A percentile compares a stretch with the other conserved stretches of the same genome.
Evolutionary conservation across 257 asterid genomes (phyloP).

Genomic region (Prunella vulgaris): DNA sequence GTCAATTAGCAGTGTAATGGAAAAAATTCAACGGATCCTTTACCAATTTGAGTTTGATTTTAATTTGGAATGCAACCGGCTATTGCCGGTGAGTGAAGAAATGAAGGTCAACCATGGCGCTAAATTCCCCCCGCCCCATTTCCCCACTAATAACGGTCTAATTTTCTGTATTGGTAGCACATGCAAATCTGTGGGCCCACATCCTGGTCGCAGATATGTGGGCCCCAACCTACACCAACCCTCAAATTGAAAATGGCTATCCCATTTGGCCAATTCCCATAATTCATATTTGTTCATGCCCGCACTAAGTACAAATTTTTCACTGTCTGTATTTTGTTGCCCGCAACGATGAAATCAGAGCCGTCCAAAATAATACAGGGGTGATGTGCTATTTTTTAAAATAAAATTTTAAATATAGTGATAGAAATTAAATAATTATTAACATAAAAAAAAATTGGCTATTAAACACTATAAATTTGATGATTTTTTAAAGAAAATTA

Average conservation of each 20-base stretch:
- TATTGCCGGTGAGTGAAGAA: slow-evolving; percentile 9
- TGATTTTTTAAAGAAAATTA: too few relatives aligned
- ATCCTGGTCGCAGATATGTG: not conserved
- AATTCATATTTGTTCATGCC: slow-evolving; percentile 13
- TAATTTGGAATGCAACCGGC: slow-evolving; percentile 17
- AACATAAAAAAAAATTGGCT: too few relatives aligned
- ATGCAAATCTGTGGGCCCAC: not conserved
- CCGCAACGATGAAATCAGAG: too few relatives aligned
- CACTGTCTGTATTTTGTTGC: not conserved
- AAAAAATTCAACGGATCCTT: too few relatives aligned
- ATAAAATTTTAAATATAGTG: too few relatives aligned
- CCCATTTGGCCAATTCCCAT: too few relatives aligned
- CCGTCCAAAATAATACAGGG: too few relatives aligned
- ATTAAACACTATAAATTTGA: too few relatives aligned
- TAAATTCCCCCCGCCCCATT: not conserved
- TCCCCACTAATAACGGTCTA: slow-evolving; percentile 7
- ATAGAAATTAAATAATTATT: too few relatives aligned
- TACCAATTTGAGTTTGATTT: not conserved
- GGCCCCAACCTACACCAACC: not conserved
- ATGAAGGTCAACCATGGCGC: not conserved
- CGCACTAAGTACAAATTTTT: too few relatives aligned
- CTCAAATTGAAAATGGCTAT: not conserved
- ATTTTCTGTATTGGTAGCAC: not conserved
- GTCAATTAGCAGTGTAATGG: too few relatives aligned
- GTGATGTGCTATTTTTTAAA: too few relatives aligned